Percentiles rank a stretch among this genome's conserved stretches.
phyloP scores from a whole-genome alignment of 1,139 yeast genomes.

The Blastobotrys proliferans region DNA sequence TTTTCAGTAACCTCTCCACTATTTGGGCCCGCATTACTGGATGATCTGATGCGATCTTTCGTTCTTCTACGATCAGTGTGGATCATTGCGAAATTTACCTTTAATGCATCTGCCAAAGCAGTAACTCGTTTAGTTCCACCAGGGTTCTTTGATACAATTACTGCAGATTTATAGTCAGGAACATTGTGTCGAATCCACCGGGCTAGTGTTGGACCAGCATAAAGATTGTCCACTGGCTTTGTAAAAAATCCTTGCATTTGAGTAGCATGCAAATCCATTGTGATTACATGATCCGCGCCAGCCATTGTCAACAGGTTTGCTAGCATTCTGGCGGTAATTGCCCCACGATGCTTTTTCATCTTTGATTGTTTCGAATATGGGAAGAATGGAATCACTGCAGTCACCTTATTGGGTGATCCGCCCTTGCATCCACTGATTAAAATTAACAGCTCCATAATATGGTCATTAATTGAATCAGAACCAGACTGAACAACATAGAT shows the following conservation, averaged over 20 bases:
- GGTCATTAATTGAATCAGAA: constrained; percentile 84
- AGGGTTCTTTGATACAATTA: constrained; percentile 91
- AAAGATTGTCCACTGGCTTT: constrained; percentile 92
- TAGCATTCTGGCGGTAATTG: constrained; percentile 98
- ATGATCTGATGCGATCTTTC: constrained; percentile 52
- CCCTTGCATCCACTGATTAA: constrained; percentile 94
- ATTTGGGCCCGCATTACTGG: too few species aligned
- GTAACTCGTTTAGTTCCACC: constrained; percentile 99
- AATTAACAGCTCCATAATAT: constrained; percentile 92
- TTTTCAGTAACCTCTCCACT: too few species aligned
- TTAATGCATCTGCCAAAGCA: constrained; percentile 90
- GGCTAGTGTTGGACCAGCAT: constrained; percentile 95
- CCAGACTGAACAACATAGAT: constrained; percentile 95
- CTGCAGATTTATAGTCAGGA: constrained; percentile 76
- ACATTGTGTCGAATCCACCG: constrained; percentile 94
- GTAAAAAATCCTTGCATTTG: constrained; percentile 99
- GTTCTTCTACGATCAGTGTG: constrained; percentile 96
- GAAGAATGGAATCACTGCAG: constrained; percentile 96
- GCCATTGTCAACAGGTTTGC: constrained; percentile 96
- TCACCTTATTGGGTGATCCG: constrained; percentile 93
- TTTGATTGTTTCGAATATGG: constrained; percentile 97
- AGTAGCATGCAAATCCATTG: constrained; percentile 97
- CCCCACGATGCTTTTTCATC: constrained; percentile 98
- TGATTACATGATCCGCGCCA: constrained; percentile 97
- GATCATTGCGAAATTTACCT: constrained; percentile 97